Percentiles rank a stretch among this genome's conserved stretches.
phyloP scores from a whole-genome alignment of 1,284 basidiomycete genomes.

The Austroboletus novae-zelandiae region DNA sequence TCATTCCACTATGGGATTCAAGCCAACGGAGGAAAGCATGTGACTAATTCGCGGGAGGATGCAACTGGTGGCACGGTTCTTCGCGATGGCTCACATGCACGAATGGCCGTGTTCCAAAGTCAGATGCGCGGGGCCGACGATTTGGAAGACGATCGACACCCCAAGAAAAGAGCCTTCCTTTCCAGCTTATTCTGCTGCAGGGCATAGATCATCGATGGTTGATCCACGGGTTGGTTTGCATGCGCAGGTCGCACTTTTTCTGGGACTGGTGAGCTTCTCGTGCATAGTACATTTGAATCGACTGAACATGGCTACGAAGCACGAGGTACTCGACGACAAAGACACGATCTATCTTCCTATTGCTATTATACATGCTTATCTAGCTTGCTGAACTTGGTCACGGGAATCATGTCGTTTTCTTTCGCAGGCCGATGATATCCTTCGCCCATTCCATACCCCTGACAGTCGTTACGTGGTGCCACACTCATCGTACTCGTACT shows the following conservation, averaged over 20 bases:
- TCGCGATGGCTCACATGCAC: conserved; percentile 35
- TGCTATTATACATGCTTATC: conserved; percentile 36
- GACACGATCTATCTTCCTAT: conserved; percentile 32
- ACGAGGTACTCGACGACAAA: conserved; percentile 31
- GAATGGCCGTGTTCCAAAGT: conserved; percentile 58
- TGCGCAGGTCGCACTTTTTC: conserved; percentile 31
- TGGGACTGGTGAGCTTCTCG: conserved; percentile 21
- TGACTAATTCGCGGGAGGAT: conserved; percentile 46
- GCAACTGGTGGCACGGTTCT: conserved; percentile 40
- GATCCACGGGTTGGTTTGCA: conserved; percentile 17
- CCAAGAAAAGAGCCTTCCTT: conserved; percentile 34
- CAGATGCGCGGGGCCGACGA: conserved; percentile 43
- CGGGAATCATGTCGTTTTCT: conserved; percentile 28
- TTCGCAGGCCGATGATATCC: conserved; percentile 35
- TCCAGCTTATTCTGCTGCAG: conserved; percentile 32
- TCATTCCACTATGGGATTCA: conserved; percentile 58
- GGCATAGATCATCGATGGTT: conserved; percentile 26
- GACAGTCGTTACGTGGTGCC: conserved; percentile 29
- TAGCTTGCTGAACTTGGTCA: conserved; percentile 31
- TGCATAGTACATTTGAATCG: not conserved
- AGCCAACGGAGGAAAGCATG: conserved; percentile 43
- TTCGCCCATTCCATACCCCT: conserved; percentile 24
- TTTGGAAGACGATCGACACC: conserved; percentile 33
- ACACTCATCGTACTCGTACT: conserved; percentile 10
- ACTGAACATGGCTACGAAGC: conserved; percentile 11